phyloP scores from a whole-genome alignment of 208 protist species.

The Leishmania turanica region DNA sequence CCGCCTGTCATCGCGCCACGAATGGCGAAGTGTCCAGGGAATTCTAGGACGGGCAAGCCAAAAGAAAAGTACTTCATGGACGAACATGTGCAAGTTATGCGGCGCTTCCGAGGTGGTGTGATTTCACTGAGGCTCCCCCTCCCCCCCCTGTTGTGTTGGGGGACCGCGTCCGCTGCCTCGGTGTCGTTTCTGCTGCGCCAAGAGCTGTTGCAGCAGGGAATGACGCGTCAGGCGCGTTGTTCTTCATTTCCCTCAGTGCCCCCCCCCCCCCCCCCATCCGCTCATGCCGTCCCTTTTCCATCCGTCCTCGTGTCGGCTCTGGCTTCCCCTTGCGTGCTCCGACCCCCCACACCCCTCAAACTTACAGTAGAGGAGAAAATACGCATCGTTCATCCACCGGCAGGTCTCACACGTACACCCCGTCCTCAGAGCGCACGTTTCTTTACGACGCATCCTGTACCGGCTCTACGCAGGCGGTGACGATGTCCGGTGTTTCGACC shows the following conservation, averaged over 20 bases:
- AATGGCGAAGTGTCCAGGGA: neutral
- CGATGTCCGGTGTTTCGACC: neutral
- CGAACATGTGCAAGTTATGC: neutral
- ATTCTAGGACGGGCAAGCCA: neutral
- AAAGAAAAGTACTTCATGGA: neutral
- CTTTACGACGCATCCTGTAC: neutral
- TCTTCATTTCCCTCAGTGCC: neutral
- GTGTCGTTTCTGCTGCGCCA: neutral
- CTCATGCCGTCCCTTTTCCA: neutral
- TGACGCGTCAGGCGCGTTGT: neutral
- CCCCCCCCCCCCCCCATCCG: neutral
- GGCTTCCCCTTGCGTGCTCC: neutral
- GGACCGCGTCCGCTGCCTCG: neutral
- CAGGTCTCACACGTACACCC: neutral
- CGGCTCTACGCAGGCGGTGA: neutral
- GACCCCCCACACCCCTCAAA: no score
- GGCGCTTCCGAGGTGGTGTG: neutral
- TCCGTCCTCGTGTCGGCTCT: neutral
- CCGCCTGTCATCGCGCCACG: neutral
- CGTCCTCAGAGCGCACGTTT: neutral
- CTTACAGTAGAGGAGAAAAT: neutral
- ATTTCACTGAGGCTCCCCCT: neutral
- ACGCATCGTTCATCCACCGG: neutral
- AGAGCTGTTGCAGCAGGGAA: neutral
- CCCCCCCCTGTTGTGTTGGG: neutral